Percentiles rank a stretch among this genome's conserved stretches.
Conservation (phyloP, 2,329 filamentous ascomycete species). For the Penicillium sp. region DNA sequence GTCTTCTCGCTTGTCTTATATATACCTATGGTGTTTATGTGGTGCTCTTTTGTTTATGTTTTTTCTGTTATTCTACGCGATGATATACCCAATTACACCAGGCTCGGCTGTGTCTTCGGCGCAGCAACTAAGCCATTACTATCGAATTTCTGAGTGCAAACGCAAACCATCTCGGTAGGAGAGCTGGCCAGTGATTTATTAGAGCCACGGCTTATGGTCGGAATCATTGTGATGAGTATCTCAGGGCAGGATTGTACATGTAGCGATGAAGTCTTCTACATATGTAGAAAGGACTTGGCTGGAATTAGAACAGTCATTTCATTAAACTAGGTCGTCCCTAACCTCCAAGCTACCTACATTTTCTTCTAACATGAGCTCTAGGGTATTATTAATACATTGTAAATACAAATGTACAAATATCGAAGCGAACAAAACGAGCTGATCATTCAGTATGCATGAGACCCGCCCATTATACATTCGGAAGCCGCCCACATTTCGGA, state of each 20-base stretch:
- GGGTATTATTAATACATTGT: slow-evolving; percentile 11
- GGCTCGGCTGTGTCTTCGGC: neutral
- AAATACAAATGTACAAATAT: slow-evolving; percentile 7
- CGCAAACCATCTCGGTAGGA: neutral
- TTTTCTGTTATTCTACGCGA: neutral
- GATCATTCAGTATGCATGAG: slow-evolving; percentile 11
- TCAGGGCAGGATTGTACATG: no score
- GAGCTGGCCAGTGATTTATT: no score
- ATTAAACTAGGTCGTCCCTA: neutral
- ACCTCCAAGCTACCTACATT: neutral
- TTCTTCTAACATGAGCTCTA: neutral
- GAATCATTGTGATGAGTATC: no score
- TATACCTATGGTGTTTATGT: neutral
- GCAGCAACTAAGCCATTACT: neutral
- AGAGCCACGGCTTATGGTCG: neutral
- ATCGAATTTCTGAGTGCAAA: neutral
- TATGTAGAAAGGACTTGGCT: neutral
- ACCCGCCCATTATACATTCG: slow-evolving; percentile 17
- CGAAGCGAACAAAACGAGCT: slow-evolving; percentile 7
- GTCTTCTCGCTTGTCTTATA: neutral
- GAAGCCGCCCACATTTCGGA: slow-evolving; percentile 9
- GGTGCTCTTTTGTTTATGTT: neutral
- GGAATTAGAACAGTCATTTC: neutral
- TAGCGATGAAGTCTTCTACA: no score
- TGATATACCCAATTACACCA: slow-evolving; percentile 2